Base-by-base conservation (phyloP, 257 asterid species). In the Marsdenia floribunda region DNA sequence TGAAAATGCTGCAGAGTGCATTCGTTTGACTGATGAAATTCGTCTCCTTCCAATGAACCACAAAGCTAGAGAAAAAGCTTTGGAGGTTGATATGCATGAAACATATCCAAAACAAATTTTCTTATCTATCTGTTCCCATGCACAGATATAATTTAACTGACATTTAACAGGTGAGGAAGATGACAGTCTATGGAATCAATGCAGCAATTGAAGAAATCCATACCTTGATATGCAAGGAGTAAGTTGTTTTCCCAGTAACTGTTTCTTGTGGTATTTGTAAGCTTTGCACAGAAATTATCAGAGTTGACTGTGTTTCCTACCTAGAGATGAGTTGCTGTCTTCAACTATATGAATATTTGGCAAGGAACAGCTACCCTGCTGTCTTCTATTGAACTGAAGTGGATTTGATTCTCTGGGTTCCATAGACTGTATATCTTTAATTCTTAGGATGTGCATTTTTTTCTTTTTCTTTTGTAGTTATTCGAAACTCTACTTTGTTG, bases 41-140 rank as follows among this genome's bases (percentile, higher is more conserved):
- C 96, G 96, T 53, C 85, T 78, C 69, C 98, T 95, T 79, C 98
- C 99, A 54, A 16, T 71, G 47, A 85, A 76, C 73, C 99, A 95
- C 88, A 89, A 85, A 83, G 96, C 96, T 79, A 87, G 82, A 85
- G 84, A 77, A 75, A 92, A 85, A 85, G 73, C 84, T 78, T 83
- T 88, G 86, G 96, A 90, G 96, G 99, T 88, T 83, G 40, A 80
- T 74, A 77, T 58, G 12, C 47, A 24, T 35, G 7, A 40, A 11
- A 52, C 24, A 70, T n/a, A 2, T 65, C 46, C 69, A 19, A 9
- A 68, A 57, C 58, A 44, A 35, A 26, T 53, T 75, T 44, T 63
- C 18, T 72, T 61, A n/a, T 37, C 24, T n/a, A 77, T 73, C 38
- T 50, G 11, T 52, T 66, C 26, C 33, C 21, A 59, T 57, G 47